These are phyloP conservation scores for Stropharia rugosoannulata DNA, from an alignment of 768 basidiomycete species.

Conservation along the genomic window DNA sequence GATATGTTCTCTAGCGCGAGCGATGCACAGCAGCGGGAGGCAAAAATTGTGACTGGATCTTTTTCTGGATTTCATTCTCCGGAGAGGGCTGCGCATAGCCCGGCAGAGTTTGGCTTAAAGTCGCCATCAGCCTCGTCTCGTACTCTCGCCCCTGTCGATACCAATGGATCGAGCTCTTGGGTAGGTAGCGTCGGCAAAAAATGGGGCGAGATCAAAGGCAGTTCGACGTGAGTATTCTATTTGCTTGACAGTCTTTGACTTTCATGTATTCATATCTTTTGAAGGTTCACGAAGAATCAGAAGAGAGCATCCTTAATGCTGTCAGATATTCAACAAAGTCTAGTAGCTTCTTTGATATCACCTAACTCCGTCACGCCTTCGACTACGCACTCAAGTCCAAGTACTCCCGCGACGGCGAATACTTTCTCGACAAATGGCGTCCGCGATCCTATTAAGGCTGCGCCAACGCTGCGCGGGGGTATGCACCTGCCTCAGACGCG, in stretches of 20 bases:
- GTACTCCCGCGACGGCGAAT: conserved; percentile 9
- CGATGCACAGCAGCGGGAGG: background rate
- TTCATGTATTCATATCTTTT: background rate
- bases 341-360: conserved; percentile 45
- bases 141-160: conserved; percentile 11
- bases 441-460: background rate
- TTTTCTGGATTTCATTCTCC: background rate
- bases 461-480: background rate
- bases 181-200: conserved; percentile 61
- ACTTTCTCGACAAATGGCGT: conserved; percentile 16
- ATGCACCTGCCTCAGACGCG: background rate
- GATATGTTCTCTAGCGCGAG: background rate
- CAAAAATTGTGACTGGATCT: background rate
- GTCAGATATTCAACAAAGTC: conserved; percentile 61
- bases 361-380: conserved; percentile 13
- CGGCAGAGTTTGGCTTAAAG: background rate
- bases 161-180: conserved; percentile 36
- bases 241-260: background rate
- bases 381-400: conserved; percentile 7
- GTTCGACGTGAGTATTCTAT: conserved; percentile 48
- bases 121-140: conserved; percentile 14
- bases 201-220: conserved; percentile 55
- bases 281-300: conserved; percentile 64
- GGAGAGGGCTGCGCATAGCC: background rate
- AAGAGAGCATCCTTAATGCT: conserved; percentile 68